Percentiles rank a stretch among this genome's conserved stretches.
Evolutionary conservation across 768 basidiomycete species (phyloP).

Genomic region (Xerocomus spinulosus): DNA sequence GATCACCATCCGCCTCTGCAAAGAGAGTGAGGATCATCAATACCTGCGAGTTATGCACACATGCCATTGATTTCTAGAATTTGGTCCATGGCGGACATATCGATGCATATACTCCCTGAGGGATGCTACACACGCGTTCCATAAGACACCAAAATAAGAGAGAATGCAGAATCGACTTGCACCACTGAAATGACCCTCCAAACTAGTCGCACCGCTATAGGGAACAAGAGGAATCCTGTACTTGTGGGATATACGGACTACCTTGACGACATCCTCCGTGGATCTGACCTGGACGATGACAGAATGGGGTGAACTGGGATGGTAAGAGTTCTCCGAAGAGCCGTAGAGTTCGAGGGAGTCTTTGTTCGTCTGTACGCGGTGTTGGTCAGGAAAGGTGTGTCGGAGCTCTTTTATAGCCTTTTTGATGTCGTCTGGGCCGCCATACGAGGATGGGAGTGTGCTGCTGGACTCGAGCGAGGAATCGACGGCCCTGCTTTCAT

Average conservation of each 20-base stretch:
- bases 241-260: slow-evolving; percentile 72
- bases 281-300: slow-evolving; percentile 53
- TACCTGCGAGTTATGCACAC: slow-evolving; percentile 18
- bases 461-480: neutral
- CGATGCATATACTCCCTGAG: slow-evolving; percentile 63
- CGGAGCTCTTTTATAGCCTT: slow-evolving; percentile 52
- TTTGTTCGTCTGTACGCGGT: slow-evolving; percentile 47
- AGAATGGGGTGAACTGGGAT: slow-evolving; percentile 52
- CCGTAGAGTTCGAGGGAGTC: slow-evolving; percentile 53
- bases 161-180: slow-evolving; percentile 34
- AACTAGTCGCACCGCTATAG: slow-evolving; percentile 80
- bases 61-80: slow-evolving; percentile 54
- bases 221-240: slow-evolving; percentile 74
- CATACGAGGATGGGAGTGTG: slow-evolving; percentile 34
- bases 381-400: slow-evolving; percentile 40
- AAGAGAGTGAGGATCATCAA: neutral
- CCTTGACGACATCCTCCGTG: slow-evolving; percentile 79
- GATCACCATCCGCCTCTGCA: slow-evolving; percentile 65
- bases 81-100: slow-evolving; percentile 62
- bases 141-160: slow-evolving; percentile 2
- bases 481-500: slow-evolving; percentile 1
- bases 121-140: slow-evolving; percentile 26
- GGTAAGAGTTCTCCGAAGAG: slow-evolving; percentile 67
- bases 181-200: slow-evolving; percentile 84
- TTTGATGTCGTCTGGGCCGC: slow-evolving; percentile 42